Evolutionary conservation across 352 stramenopile genomes (phyloP).

Genomic region (Phytophthora ramorum): DNA sequence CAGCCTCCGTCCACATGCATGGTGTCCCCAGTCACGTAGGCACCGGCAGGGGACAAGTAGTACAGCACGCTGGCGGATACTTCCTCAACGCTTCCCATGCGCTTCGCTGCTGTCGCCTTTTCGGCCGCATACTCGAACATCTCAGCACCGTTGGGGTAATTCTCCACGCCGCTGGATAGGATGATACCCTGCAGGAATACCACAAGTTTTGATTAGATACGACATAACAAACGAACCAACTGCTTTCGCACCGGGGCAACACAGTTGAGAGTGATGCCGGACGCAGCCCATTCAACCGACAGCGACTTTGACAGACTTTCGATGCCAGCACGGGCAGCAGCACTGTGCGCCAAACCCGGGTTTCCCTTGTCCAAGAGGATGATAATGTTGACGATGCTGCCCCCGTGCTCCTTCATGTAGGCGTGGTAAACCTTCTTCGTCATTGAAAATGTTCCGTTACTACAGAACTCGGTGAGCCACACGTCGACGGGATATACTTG

Average conservation of each 20-base stretch:
- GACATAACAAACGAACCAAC: background rate
- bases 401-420: constrained; percentile 94
- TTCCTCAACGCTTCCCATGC: constrained; percentile 93
- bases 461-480: constrained; percentile 16
- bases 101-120: constrained; percentile 77
- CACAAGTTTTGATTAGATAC: background rate
- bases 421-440: constrained; percentile 92
- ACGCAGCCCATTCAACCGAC: constrained; percentile 92
- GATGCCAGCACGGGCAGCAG: constrained; percentile 87
- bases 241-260: constrained; percentile 72
- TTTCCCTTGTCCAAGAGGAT: constrained; percentile 93
- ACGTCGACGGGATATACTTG: background rate
- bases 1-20: constrained; percentile 91
- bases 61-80: constrained; percentile 89
- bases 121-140: constrained; percentile 83
- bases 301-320: constrained; percentile 95
- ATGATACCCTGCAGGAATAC: constrained; percentile 50
- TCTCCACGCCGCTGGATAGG: constrained; percentile 73
- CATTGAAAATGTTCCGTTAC: constrained; percentile 86
- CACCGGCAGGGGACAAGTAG: constrained; percentile 88
- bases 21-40: constrained; percentile 92
- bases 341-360: constrained; percentile 87
- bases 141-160: constrained; percentile 87
- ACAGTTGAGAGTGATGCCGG: constrained; percentile 92
- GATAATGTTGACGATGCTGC: constrained; percentile 97